phyloP scores from a whole-genome alignment of 1,139 yeast species.

The Pichia sp. region DNA sequence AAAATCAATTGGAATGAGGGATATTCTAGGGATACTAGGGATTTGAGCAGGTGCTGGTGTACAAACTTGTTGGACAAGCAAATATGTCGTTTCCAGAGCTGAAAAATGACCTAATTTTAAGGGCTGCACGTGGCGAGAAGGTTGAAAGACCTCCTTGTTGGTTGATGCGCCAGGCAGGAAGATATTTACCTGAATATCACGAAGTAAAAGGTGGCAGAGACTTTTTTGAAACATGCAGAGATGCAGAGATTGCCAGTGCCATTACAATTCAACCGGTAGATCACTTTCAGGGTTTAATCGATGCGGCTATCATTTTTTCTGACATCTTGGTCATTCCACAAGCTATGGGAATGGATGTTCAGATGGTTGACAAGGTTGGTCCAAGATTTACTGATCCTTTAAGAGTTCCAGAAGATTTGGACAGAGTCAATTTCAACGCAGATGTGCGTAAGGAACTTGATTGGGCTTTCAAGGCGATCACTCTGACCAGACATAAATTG shows the following conservation, averaged over 20 bases:
- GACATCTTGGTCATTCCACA: constrained; percentile 96
- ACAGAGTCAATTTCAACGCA: constrained; percentile 50
- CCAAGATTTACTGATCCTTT: constrained; percentile 91
- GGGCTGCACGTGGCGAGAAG: constrained; percentile 81
- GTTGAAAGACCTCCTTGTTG: constrained; percentile 98
- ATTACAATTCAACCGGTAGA: constrained; percentile 95
- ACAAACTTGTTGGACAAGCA: background rate
- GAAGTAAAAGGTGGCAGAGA: constrained; percentile 81
- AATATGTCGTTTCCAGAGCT: constrained; percentile 53
- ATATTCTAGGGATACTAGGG: background rate
- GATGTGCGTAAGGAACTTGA: constrained; percentile 74
- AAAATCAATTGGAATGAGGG: background rate
- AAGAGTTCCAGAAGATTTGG: constrained; percentile 65
- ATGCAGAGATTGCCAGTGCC: constrained; percentile 87
- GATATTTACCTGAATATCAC: constrained; percentile 88
- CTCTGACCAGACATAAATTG: constrained; percentile 76
- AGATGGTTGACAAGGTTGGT: constrained; percentile 92
- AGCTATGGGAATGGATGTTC: constrained; percentile 95
- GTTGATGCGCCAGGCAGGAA: constrained; percentile 96
- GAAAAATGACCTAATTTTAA: constrained; percentile 80
- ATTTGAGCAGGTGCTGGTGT: background rate
- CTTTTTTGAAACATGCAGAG: constrained; percentile 89
- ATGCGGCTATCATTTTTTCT: constrained; percentile 94
- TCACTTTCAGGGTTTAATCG: constrained; percentile 82
- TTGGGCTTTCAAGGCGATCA: constrained; percentile 93